Conservation (phyloP, 805 yeast species). For the Sugiyamaella mastotermitis region DNA sequence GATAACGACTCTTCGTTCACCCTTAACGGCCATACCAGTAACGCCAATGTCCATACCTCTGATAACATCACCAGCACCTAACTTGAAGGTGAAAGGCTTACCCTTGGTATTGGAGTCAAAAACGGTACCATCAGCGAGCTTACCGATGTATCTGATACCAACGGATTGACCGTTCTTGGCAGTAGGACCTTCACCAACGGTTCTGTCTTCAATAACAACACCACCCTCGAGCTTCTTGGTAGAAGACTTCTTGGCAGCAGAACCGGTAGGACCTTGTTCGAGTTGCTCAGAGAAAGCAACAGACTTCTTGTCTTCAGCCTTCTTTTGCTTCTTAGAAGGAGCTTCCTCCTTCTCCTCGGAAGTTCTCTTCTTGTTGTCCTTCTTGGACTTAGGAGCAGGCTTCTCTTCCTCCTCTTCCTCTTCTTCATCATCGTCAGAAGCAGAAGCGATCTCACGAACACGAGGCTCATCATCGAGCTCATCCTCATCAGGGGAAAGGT, state of each 20-base stretch:
- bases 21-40: constrained; percentile 97
- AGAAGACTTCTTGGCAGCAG: constrained; percentile 33
- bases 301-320: constrained; percentile 49
- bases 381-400: constrained; percentile 53
- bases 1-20: constrained; percentile 95
- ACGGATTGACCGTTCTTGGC: constrained; percentile 88
- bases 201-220: constrained; percentile 87
- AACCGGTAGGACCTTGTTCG: constrained; percentile 86
- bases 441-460: constrained; percentile 46
- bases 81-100: constrained; percentile 84
- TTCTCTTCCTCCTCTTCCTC: constrained; percentile 38
- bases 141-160: constrained; percentile 96
- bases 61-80: constrained; percentile 98
- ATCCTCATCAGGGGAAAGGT: constrained; percentile 30
- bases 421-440: constrained; percentile 57
- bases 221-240: constrained; percentile 86
- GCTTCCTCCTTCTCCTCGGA: constrained; percentile 28
- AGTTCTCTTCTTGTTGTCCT: constrained; percentile 34
- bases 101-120: constrained; percentile 97
- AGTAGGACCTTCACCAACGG: constrained; percentile 76
- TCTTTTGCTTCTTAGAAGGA: constrained; percentile 28
- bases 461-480: constrained; percentile 21
- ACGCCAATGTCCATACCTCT: constrained; percentile 99
- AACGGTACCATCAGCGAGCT: constrained; percentile 91
- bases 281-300: constrained; percentile 86